Base-by-base conservation (phyloP, 306 rosid genomes). In the Trifolium repens region DNA sequence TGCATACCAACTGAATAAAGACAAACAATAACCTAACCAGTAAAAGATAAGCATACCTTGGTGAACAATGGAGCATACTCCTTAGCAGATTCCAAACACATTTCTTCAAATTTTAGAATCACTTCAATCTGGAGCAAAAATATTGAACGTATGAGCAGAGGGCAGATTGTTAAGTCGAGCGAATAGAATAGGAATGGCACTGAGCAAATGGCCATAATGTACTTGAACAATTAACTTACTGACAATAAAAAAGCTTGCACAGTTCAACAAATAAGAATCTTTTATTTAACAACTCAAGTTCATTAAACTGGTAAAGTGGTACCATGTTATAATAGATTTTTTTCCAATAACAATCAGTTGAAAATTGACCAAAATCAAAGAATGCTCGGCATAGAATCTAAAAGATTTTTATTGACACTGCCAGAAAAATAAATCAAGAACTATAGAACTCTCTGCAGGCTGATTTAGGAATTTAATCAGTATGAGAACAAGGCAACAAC, bases 21-120 rank as follows among this genome's bases (percentile, higher is more conserved):
- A 47, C 57, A 60, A 66, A 39, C 39, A 65, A 58, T 39, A n/a
- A 66, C 24, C 66, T 53, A 46, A 59, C 55, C 39, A 34, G 40
- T 30, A 47, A 44, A 43, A 67, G 47, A 76, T 17, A 71, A 63
- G 72, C 71, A 46, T 88, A 96, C 99, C 94, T 73, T 81, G 7
- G 90, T 85, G 77, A 96, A 96, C 77, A 87, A 84, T 15, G 87
- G 88, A 35, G 89, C 83, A 76, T 81, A 90, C 69, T 90, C 98
- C 81, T 85, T 92, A 7, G 91, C 86, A 62, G 97, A 96, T 88
- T 96, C 98, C 88, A 76, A 79, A 61, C 98, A 96, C 78, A 96
- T 88, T 72, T 96, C 99, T 85, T 96, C 99, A 75, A 92, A 91
- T 83, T 80, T 92, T 24, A 92, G 92, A 76, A 96, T 88, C 43